phyloP scores from a whole-genome alignment of 2,329 filamentous ascomycete genomes.

The Pezicula rhizophila region DNA sequence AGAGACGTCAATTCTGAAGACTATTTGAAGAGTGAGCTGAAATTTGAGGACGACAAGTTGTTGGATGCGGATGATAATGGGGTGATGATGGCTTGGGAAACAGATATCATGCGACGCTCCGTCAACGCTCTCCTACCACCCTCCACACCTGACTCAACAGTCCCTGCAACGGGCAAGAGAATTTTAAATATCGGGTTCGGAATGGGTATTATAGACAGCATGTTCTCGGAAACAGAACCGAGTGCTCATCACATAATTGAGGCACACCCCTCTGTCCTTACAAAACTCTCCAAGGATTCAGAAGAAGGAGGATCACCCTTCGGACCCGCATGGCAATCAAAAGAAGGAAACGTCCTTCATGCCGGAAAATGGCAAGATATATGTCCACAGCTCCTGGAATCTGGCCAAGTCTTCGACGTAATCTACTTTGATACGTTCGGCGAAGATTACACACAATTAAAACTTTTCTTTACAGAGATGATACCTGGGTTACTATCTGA shows the following conservation, averaged over 20 bases:
- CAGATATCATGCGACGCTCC: constrained; percentile 74
- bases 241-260: constrained; percentile 77
- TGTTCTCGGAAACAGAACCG: constrained; percentile 65
- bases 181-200: constrained; percentile 85
- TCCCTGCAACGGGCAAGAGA: constrained; percentile 47
- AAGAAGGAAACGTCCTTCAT: constrained; percentile 43
- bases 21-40: constrained; percentile 63
- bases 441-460: constrained; percentile 82
- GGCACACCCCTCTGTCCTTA: constrained; percentile 72
- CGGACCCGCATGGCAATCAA: constrained; percentile 23
- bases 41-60: constrained; percentile 59
- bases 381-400: constrained; percentile 59
- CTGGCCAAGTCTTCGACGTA: constrained; percentile 70
- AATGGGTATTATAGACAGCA: constrained; percentile 80
- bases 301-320: constrained; percentile 42
- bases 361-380: constrained; percentile 78
- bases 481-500: constrained; percentile 73
- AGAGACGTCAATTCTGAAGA: constrained; percentile 53
- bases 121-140: constrained; percentile 61
- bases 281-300: constrained; percentile 42
- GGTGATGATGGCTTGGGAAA: constrained; percentile 94
- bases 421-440: constrained; percentile 99
- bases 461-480: constrained; percentile 81
- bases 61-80: constrained; percentile 73
- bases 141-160: constrained; percentile 22